Conservation (phyloP, 1,284 basidiomycete genomes). For the Mycena citricolor region DNA sequence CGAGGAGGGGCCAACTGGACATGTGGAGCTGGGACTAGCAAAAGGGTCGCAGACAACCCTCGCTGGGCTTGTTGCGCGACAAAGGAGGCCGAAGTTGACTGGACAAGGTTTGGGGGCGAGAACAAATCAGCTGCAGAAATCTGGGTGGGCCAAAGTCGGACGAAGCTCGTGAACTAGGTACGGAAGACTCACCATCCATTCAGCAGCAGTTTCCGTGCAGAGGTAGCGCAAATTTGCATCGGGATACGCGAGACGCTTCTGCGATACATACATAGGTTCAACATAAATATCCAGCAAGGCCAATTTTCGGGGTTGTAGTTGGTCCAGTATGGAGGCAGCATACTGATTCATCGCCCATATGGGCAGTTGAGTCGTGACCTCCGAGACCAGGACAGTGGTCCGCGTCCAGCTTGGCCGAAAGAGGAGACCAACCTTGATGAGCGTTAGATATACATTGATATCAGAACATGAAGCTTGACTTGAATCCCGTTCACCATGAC, state of each 20-base stretch:
- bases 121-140: constrained; percentile 37
- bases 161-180: background rate
- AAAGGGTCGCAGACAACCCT: constrained; percentile 13
- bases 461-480: constrained; percentile 33
- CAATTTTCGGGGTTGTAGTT: constrained; percentile 46
- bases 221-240: constrained; percentile 59
- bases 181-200: constrained; percentile 1
- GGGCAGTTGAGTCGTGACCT: constrained; percentile 49
- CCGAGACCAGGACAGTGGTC: constrained; percentile 51
- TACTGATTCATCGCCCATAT: constrained; percentile 52
- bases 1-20: constrained; percentile 42
- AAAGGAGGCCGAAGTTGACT: constrained; percentile 56
- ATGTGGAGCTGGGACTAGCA: constrained; percentile 50
- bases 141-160: constrained; percentile 18
- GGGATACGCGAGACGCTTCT: constrained; percentile 34
- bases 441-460: background rate
- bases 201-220: constrained; percentile 31
- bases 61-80: constrained; percentile 35
- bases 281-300: constrained; percentile 56
- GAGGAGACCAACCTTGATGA: constrained; percentile 47
- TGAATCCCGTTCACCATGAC: constrained; percentile 46
- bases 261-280: constrained; percentile 48
- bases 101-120: constrained; percentile 58
- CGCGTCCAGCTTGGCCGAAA: constrained; percentile 51
- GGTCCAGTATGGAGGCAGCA: constrained; percentile 41